Evolutionary conservation across 306 rosid species (phyloP), one percentile per base, ranked within the genome.

Genomic region (Medicago truncatula): DNA sequence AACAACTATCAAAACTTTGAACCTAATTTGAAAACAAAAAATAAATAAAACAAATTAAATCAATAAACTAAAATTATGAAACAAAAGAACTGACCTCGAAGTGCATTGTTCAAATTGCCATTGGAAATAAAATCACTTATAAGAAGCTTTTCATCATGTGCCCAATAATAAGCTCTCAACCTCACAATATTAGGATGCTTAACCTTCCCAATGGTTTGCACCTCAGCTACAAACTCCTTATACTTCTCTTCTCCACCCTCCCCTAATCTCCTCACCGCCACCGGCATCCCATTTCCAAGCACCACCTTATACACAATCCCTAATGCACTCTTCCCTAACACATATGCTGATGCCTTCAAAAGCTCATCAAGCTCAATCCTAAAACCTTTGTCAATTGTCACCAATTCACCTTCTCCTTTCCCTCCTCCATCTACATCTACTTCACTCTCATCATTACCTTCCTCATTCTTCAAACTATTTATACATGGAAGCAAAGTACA

Each of bases 291-390:
- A 88, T 87, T 96, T 4, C 90, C 98, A 3, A 96, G 83, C 79
- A 92, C 99, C 63, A 96, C 99, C 59, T 96, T 96, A 49, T 96
- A 96, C 83, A 96, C 99, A 50, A 96, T 96, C 65, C 99, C 99
- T 79, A 92, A 52, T 23, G 91, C 99, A 81, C 99, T 96, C 88
- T 96, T 96, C 64, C 99, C 99, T 88, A 96, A 74, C 50, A 96
- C 99, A 56, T 96, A 96, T 2, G 99, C 98, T 20, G 99, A 96
- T 1, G 99, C 98, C 13, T 97, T 83, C 47, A 96, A 66, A 18
- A 96, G 83, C 86, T 96, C 99, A 82, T 96, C 99, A 25, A 96
- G 94, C 62, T 90, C 99, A 63, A 96, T 89, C 8, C 70, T 83
- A 4, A 96, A 96, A 8, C 97, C 98, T 31, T 89, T 96, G 20